Base-by-base conservation (phyloP, 805 yeast species). In the Zygosaccharomyces bailii region DNA sequence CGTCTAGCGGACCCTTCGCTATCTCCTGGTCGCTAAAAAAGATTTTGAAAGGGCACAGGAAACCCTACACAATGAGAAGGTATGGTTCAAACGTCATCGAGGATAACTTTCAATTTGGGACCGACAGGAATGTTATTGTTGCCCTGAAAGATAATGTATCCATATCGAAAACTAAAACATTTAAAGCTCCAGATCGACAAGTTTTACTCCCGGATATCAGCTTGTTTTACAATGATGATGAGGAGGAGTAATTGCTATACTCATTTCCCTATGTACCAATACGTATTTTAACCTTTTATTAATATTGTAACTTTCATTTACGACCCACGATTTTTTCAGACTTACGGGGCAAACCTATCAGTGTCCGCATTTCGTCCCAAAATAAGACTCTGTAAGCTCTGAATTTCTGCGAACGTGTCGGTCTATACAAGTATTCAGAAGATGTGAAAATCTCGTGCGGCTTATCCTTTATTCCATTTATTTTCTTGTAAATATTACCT, bases 1-100 rank as follows among this genome's bases (percentile, higher is more conserved):
- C 95, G 1, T 80, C 91, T 3, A 72, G 83, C 2, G 96, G 96
- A 2, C 91, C 90, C 14, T 89, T 79, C 63, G 84, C 88, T 18
- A 75, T 89, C 17, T 74, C 85, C 1, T 89, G 96, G 96, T 80
- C 84, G 9, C 63, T 89, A 59, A 73, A 69, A 52, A 78, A 80
- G 49, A 71, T 84, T 10, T 59, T 82, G 34, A 67, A 68, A 34
- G 78, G 80, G 44, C 78, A 75, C 44, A 65, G 65, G 34, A 73
- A 70, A 19, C 75, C 84, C 5, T 86, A 86, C 60, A 66, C 73
- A 39, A 80, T 90, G 59, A 81, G 78, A 61, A 72, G 78, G 44
- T 84, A 84, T 60, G 66, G 71, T 17, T 75, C 76, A 34, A 67
- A 75, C 34, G 80, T 88, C 47, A 76, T 86, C 43, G 87, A 84